phyloP scores from a whole-genome alignment of 2,329 filamentous ascomycete species.

The Coniella lustricola region DNA sequence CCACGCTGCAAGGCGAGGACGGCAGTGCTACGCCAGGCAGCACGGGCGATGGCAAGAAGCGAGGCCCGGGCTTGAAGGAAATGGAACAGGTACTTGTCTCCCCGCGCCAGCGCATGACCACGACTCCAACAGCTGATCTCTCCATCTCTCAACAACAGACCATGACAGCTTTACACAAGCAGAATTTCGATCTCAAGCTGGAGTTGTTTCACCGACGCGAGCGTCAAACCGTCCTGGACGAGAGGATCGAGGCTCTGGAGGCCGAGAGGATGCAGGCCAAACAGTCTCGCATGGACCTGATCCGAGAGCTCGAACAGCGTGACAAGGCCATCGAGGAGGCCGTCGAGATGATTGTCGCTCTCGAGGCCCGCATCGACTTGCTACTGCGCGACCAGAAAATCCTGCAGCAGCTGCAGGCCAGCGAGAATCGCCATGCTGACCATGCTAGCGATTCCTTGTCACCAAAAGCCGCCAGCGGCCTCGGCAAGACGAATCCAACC shows the following conservation, averaged over 20 bases:
- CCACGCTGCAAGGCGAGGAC: constrained; percentile 28
- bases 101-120: too few relatives aligned
- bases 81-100: constrained; percentile 50
- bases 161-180: constrained; percentile 62
- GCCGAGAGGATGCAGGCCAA: constrained; percentile 45
- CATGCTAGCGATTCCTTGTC: constrained; percentile 22
- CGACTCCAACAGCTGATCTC: background rate
- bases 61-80: constrained; percentile 57
- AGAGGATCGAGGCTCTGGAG: constrained; percentile 48
- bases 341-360: constrained; percentile 58
- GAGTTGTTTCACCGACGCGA: constrained; percentile 65
- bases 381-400: constrained; percentile 47
- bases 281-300: constrained; percentile 50
- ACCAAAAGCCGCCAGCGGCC: constrained; percentile 20
- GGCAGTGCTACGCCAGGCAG: constrained; percentile 37
- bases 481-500: background rate
- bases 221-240: constrained; percentile 53
- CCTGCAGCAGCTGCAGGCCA: constrained; percentile 42
- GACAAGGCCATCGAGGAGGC: constrained; percentile 67
- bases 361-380: constrained; percentile 54
- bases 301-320: constrained; percentile 53
- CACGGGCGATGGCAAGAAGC: constrained; percentile 37
- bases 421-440: constrained; percentile 28
- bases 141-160: constrained; percentile 37
- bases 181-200: constrained; percentile 71